Conservation (phyloP, 495 filamentous ascomycete genomes). For the Poronia punctata region DNA sequence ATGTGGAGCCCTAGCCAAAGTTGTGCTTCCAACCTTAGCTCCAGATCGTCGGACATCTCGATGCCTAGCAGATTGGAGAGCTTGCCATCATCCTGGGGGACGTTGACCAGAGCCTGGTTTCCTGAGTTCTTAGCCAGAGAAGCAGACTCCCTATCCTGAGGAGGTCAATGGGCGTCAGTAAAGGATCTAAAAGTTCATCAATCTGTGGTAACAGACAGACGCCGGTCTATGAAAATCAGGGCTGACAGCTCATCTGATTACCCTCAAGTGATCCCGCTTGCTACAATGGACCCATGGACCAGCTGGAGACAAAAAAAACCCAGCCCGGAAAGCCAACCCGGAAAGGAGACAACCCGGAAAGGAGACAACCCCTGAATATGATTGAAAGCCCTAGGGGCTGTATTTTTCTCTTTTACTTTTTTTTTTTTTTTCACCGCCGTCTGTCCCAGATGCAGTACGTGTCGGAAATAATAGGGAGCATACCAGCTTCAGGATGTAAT, state of each 20-base stretch:
- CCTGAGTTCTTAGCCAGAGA: constrained; percentile 1
- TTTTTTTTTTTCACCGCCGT: background rate
- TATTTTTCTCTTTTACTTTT: too few relatives aligned
- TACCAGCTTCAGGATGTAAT: too few relatives aligned
- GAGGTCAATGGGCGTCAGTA: background rate
- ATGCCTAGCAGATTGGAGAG: constrained; percentile 11
- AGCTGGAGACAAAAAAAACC: too few relatives aligned
- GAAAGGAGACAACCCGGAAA: too few relatives aligned
- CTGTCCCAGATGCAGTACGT: background rate
- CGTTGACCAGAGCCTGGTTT: constrained; percentile 17
- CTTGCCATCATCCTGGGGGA: constrained; percentile 19
- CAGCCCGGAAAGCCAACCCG: too few relatives aligned
- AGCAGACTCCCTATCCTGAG: background rate
- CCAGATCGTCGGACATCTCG: constrained; percentile 20
- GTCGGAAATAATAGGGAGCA: too few relatives aligned
- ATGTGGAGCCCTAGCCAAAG: constrained; percentile 10
- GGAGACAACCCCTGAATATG: too few relatives aligned
- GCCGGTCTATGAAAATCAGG: too few relatives aligned
- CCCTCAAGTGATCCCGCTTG: background rate
- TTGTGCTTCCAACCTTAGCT: constrained; percentile 11
- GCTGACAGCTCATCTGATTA: too few relatives aligned
- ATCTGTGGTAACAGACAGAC: too few relatives aligned
- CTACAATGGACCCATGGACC: constrained; percentile 3
- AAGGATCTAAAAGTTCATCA: background rate
- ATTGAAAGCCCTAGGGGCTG: too few relatives aligned